These are phyloP conservation scores for Salix purpurea DNA, from an alignment of 345 rosid species.

Conservation along the genomic window DNA sequence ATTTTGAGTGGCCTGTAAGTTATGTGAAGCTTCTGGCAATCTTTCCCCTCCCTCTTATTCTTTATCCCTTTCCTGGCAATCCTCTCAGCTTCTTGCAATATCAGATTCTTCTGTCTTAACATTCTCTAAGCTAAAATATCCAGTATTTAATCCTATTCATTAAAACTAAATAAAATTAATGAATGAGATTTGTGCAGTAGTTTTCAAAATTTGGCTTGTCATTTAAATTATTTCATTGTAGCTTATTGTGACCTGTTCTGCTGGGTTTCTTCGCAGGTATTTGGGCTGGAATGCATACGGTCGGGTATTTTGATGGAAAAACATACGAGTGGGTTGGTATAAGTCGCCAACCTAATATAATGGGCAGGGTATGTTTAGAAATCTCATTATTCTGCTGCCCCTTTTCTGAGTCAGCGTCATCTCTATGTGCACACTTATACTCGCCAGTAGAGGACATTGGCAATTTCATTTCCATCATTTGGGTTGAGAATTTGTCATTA, in stretches of 20 bases:
- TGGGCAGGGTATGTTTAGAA: conserved; percentile 58
- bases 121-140: too few species aligned
- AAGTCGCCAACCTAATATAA: conserved; percentile 86
- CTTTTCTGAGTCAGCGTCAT: not conserved
- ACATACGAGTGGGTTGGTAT: conserved; percentile 99
- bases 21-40: too few species aligned
- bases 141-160: too few species aligned
- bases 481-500: not conserved
- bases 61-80: too few species aligned
- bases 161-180: too few species aligned
- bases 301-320: conserved; percentile 86
- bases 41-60: too few species aligned
- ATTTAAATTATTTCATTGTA: not conserved
- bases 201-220: not conserved
- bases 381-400: not conserved
- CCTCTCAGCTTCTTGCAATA: too few species aligned
- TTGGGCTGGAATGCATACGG: conserved; percentile 98
- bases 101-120: too few species aligned
- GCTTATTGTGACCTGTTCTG: not conserved
- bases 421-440: not conserved
- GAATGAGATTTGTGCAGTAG: too few species aligned
- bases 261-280: conserved; percentile 49
- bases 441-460: not conserved
- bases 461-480: not conserved
- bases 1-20: too few species aligned